Percentiles rank a stretch among this genome's conserved stretches.
phyloP scores from a whole-genome alignment of 1,284 basidiomycete species.

The Trichosporon inkin region DNA sequence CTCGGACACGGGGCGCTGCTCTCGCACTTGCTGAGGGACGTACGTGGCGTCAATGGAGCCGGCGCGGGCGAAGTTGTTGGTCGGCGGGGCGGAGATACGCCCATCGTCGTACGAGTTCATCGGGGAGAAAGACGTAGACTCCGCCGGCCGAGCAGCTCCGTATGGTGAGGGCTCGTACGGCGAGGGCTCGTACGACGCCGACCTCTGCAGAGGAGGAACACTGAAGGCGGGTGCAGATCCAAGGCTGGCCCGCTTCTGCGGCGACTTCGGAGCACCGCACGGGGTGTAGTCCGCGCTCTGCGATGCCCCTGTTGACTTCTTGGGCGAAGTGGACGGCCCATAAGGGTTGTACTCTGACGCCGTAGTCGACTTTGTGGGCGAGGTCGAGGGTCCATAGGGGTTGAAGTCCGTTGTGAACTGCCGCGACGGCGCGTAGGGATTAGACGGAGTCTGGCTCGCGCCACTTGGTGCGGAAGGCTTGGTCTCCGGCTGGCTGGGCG shows the following conservation, averaged over 20 bases:
- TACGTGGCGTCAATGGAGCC: constrained; percentile 68
- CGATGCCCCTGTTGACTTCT: constrained; percentile 6
- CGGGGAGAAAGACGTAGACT: constrained; percentile 9
- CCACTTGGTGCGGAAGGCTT: neutral
- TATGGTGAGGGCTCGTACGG: constrained; percentile 25
- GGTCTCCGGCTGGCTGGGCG: neutral
- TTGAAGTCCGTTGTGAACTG: constrained; percentile 11
- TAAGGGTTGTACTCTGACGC: constrained; percentile 14
- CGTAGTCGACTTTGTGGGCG: neutral
- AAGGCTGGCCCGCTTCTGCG: constrained; percentile 4
- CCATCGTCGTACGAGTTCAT: neutral
- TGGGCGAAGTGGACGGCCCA: neutral
- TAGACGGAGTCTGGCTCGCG: neutral
- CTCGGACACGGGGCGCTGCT: constrained; percentile 56
- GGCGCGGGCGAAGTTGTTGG: constrained; percentile 52
- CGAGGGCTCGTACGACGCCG: constrained; percentile 11
- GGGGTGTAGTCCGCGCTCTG: constrained; percentile 7
- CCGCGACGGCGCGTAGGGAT: constrained; percentile 12
- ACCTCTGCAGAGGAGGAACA: neutral
- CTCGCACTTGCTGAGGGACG: constrained; percentile 44
- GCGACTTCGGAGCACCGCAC: constrained; percentile 2
- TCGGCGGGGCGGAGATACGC: constrained; percentile 23
- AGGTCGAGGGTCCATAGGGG: constrained; percentile 13
- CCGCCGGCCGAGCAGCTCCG: constrained; percentile 8
- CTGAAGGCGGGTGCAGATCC: neutral